Evolutionary conservation across 495 filamentous ascomycete species (phyloP), one percentile per base, ranked within the genome.

Genomic region (Daldinia loculata): DNA sequence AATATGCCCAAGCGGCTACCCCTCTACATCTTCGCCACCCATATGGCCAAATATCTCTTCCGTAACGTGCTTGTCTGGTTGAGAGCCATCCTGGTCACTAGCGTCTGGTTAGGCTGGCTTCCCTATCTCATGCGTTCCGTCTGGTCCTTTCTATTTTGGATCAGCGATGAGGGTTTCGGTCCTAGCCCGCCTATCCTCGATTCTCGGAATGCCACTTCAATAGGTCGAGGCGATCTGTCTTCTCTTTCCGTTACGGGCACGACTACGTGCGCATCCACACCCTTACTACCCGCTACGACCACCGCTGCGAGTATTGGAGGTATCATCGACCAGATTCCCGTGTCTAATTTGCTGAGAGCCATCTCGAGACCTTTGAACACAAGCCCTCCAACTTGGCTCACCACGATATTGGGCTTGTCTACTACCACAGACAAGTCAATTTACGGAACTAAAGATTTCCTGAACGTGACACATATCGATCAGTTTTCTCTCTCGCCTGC

Each of bases 131-230:
- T 97, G 88, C 87, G 95, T 52, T 89, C 91, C 36, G 89, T 96
- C 24, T 99, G 95, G 95, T 86, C 94, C 52, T 89, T 91, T 63
- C 81, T 97, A 57, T 98, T 99, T 81, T 98, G 95, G 94, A 80
- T 98, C 62, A 95, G 91, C 38, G 96, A 99, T 82, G 95, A 94
- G 45, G 92, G 92, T 36, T 93, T 95, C 87, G 86, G 89, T n/a
- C 74, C 74, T 38, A 69, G 71, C 14, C 61, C 72, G 2, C 58
- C 72, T 0, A 17, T 79, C 27, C 76, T 77, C 27, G 66, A 75
- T 27, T 56, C 63, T 43, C 66, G 71, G 41, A 71, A 74, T 61
- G 64, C 50, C 17, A 66, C 61, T 17, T 27, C 70, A 5, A 43
- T 39, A 53, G 56, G 43, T 24, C 68, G 59, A 27, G 19, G 29